These are phyloP conservation scores for Tuber microsphaerosporum DNA, from an alignment of 495 filamentous ascomycete species.

Conservation along the genomic window DNA sequence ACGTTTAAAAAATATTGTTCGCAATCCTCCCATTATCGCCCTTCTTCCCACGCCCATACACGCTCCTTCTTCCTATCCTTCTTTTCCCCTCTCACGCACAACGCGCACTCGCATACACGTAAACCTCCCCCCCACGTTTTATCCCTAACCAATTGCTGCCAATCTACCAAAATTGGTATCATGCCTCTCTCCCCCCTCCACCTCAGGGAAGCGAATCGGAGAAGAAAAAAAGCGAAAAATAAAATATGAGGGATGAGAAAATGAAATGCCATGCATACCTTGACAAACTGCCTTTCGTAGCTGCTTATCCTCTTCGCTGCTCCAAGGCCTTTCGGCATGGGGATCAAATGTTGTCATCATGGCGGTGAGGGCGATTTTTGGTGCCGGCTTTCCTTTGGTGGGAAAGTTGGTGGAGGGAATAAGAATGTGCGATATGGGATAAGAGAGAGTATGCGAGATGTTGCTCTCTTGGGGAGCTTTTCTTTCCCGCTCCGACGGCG, in stretches of 20 bases:
- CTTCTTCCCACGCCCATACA: neutral
- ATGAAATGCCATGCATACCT: slow-evolving; percentile 15
- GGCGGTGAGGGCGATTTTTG: neutral
- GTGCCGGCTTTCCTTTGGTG: neutral
- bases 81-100: neutral
- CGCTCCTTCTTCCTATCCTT: neutral
- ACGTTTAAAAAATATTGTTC: neutral
- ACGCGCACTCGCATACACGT: neutral
- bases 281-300: slow-evolving; percentile 30
- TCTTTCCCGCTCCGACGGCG: neutral
- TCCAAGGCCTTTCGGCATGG: slow-evolving; percentile 31
- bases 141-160: neutral
- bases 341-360: slow-evolving; percentile 36
- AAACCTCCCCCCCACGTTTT: neutral
- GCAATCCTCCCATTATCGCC: neutral
- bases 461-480: neutral
- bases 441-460: neutral
- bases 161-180: neutral
- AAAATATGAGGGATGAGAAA: slow-evolving; percentile 1
- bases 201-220: neutral
- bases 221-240: neutral
- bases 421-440: neutral
- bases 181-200: neutral
- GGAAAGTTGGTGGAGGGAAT: neutral
- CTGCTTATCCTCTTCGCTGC: slow-evolving; percentile 31